Conservation (phyloP, 2,329 filamentous ascomycete species). For the Trichoderma hamatum region DNA sequence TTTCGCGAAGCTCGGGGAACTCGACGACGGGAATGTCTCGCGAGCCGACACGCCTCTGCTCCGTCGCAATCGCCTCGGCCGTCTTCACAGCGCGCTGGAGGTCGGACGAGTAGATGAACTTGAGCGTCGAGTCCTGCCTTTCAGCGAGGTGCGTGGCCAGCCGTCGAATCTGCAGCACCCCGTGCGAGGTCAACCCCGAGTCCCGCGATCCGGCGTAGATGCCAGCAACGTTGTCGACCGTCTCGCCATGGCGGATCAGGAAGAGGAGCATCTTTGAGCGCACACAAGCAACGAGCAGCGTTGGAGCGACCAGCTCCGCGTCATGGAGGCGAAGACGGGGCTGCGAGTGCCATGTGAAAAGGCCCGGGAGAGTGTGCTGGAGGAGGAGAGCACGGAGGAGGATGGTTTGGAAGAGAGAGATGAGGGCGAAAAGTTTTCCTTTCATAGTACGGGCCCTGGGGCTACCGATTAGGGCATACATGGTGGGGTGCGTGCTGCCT, state of each 20-base stretch:
- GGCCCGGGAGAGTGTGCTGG: slow-evolving; percentile 4
- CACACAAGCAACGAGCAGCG: slow-evolving; percentile 21
- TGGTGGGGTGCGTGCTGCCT: slow-evolving; percentile 6
- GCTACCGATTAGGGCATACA: slow-evolving; percentile 18
- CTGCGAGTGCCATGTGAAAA: slow-evolving; percentile 24
- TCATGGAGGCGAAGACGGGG: slow-evolving; percentile 28
- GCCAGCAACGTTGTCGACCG: slow-evolving; percentile 82
- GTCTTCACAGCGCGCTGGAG: slow-evolving; percentile 74
- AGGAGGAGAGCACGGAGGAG: background rate
- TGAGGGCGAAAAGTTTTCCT: slow-evolving; percentile 23
- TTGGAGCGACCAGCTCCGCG: slow-evolving; percentile 25
- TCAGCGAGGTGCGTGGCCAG: slow-evolving; percentile 65
- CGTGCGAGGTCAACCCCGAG: slow-evolving; percentile 79
- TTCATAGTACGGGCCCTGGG: slow-evolving; percentile 4
- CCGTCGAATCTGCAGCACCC: slow-evolving; percentile 74
- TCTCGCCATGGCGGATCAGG: slow-evolving; percentile 85
- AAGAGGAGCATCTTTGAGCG: slow-evolving; percentile 56
- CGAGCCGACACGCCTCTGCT: slow-evolving; percentile 46
- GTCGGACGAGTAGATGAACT: slow-evolving; percentile 76
- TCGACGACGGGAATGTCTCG: slow-evolving; percentile 31
- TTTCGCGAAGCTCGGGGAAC: slow-evolving; percentile 63
- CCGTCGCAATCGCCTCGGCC: slow-evolving; percentile 65
- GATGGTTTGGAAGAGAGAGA: background rate
- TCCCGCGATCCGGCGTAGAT: slow-evolving; percentile 80
- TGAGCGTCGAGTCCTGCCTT: slow-evolving; percentile 45